Evolutionary conservation across 2,329 filamentous ascomycete species (phyloP), one percentile per base, ranked within the genome.

Genomic region (Alternaria sp.): DNA sequence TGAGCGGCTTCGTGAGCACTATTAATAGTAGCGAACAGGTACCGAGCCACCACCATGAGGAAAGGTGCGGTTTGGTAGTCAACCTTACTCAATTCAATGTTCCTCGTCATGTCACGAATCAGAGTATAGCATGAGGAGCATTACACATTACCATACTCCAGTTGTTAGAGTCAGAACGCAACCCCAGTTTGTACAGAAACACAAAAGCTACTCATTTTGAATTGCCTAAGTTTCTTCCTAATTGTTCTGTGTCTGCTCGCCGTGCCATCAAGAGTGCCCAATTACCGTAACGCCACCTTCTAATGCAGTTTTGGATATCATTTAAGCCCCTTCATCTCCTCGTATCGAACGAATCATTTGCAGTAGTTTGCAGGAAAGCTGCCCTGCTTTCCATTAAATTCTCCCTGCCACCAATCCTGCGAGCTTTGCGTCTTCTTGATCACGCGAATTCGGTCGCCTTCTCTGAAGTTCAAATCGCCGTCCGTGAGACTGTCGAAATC

Each of bases 401-500:
- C 92, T 12, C 93, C 93, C 65, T 92, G 87, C 93, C 93, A 96
- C 92, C 93, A 96, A 76, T 96, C 93, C 80, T 96, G 91, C 21
- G 88, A 90, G 65, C 90, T 93, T 7, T 88, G 87, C 3, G 93
- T 96, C 82, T 91, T 93, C 82, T 92, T 92, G 30, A 94, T 75
- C 4, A 96, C 89, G 49, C 85, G 87, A 70, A 96, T 96, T 54
- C 87, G 84, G 73, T 96, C 93, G 2, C 92, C 93, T 78, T 94
- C 91, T 28, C 84, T 84, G 75, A 96, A 96, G 3, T 85, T 85
- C 55, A 96, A 77, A 77, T 96, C 93, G 0, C 91, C 92, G 2
- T 82, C 78, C 7, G 86, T 87, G 73, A 94, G 89, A 0, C 90
- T 92, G 2, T 85, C 84, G 75, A 94, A 96, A 68, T 91, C 86